A percentile compares a stretch with the other conserved stretches of the same genome.
These are phyloP conservation scores for Hevea brasiliensis DNA, from an alignment of 345 rosid species.

Conservation along the genomic window DNA sequence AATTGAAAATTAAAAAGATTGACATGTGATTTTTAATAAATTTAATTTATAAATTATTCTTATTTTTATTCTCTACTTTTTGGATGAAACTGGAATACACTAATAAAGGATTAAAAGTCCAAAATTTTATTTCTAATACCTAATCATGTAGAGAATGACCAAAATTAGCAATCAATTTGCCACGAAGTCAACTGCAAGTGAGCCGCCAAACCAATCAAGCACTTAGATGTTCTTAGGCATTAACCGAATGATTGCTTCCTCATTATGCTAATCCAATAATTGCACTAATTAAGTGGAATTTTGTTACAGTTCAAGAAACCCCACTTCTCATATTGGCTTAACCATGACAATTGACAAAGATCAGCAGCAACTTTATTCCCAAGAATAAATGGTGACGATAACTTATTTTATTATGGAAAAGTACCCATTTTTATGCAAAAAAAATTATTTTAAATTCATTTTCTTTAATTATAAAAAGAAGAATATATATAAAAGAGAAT, in stretches of 20 bases:
- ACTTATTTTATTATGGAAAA: not conserved
- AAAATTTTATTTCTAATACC: not conserved
- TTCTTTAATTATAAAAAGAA: no score
- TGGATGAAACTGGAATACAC: no score
- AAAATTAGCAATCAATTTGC: not conserved
- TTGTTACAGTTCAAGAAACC: not conserved
- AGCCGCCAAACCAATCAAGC: slow-evolving; percentile 11
- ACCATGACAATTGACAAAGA: not conserved
- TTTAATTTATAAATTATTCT: no score
- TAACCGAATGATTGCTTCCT: not conserved
- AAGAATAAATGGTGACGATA: not conserved
- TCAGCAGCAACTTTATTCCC: not conserved
- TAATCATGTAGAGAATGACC: not conserved
- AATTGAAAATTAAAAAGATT: no score
- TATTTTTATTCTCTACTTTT: no score
- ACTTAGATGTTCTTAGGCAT: not conserved
- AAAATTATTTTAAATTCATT: no score
- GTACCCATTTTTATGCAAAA: not conserved
- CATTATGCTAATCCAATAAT: not conserved
- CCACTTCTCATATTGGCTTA: not conserved
- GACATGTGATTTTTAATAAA: no score
- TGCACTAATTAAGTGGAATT: not conserved
- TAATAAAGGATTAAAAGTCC: no score
- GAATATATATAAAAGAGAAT: no score
- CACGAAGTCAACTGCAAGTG: not conserved